Evolutionary conservation across 768 basidiomycete genomes (phyloP), one percentile per base, ranked within the genome.

Genomic region (Leucogyrophana mollusca): DNA sequence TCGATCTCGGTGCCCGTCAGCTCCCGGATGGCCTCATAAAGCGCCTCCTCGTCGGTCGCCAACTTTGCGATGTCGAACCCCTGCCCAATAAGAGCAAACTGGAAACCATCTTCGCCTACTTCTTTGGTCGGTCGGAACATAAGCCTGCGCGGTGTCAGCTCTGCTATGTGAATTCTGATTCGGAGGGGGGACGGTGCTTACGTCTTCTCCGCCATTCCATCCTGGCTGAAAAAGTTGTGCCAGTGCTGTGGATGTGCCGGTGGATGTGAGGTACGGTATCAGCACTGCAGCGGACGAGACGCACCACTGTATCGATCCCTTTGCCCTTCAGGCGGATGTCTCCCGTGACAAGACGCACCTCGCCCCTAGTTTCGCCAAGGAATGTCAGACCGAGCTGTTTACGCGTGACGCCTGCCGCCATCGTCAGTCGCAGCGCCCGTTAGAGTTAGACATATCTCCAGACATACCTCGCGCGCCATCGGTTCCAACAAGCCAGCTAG

Each of bases 321-420:
- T 71, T 62, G 0, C 38, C 17, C 9, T 49, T 43, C 9, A 72
- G 33, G 23, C 64, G 49, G 21, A 77, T 60, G 47, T 79, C 73
- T 2, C 66, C 75, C 8, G 65, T 56, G 0, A 71, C 44, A 2
- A 60, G 37, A 3, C 43, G 18, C 20, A 67, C 51, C 4, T 56
- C 56, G 3, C 64, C 52, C 6, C 46, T 54, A 0, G 68, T 72
- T 48, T 76, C 65, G 0, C 76, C 76, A 1, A 69, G 47, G 48
- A 78, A 78, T 0, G 59, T 54, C 5, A 78, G 50, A 0, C 72
- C 74, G 3, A 74, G 62, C 32, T 58, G 53, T 46, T 71, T 73
- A 17, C 77, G 61, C 5, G 65, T 65, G 3, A 62, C 33, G 10
- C 61, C 73, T 73, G 25, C 24, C 13, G 23, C 20, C 22, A 20